Evolutionary conservation across 2,329 filamentous ascomycete species (phyloP).

Genomic region (Paecilomyces niveus): DNA sequence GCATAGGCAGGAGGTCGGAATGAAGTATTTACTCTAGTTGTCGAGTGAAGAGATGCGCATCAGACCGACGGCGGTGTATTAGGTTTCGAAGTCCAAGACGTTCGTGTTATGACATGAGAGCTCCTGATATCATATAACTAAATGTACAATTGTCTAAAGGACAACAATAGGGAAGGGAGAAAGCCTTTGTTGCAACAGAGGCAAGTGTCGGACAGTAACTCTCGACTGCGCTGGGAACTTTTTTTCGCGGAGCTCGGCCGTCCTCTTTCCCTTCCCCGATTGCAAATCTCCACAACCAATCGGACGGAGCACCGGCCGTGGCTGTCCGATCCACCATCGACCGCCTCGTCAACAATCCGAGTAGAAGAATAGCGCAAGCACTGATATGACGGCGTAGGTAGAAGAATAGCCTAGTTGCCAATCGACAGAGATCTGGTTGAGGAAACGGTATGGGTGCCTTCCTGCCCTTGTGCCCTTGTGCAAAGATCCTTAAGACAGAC

Average conservation of each 20-base stretch:
- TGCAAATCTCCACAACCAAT: slow-evolving; percentile 1
- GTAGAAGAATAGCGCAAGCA: too few relatives aligned
- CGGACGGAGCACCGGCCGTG: background rate
- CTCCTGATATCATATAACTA: background rate
- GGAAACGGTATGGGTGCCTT: background rate
- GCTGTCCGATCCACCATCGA: background rate
- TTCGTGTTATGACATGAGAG: background rate
- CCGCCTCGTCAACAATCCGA: background rate
- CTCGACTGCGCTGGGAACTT: background rate
- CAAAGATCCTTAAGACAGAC: background rate
- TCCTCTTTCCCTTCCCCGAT: slow-evolving; percentile 5
- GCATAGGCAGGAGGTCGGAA: slow-evolving; percentile 10
- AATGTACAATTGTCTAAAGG: background rate
- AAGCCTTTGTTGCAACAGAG: background rate
- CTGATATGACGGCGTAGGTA: background rate
- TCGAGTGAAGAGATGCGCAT: slow-evolving; percentile 1
- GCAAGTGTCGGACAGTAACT: background rate
- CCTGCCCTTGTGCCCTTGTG: background rate
- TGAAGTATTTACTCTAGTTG: background rate
- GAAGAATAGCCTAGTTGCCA: background rate
- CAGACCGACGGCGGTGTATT: background rate
- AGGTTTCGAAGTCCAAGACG: background rate
- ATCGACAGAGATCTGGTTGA: background rate
- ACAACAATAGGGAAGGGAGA: background rate
- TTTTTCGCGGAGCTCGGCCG: slow-evolving; percentile 6